phyloP scores from a whole-genome alignment of 1,139 yeast species.

The Sugiyamaella castrensis region DNA sequence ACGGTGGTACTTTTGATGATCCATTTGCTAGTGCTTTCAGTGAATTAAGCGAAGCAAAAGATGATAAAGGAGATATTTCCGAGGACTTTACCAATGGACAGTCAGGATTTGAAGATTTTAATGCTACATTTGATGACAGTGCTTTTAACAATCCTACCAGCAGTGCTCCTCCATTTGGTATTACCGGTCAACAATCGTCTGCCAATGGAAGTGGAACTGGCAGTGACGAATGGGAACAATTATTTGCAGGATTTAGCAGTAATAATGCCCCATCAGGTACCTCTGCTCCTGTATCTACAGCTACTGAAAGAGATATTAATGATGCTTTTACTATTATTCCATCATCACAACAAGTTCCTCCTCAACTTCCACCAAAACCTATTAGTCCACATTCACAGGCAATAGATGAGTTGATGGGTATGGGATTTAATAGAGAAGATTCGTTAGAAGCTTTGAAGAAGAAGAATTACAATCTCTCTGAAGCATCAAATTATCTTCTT shows the following conservation, averaged over 20 bases:
- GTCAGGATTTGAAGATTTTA: constrained; percentile 48
- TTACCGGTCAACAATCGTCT: constrained; percentile 10
- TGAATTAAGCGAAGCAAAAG: constrained; percentile 30
- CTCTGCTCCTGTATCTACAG: too few species aligned
- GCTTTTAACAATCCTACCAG: constrained; percentile 18
- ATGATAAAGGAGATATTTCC: constrained; percentile 22
- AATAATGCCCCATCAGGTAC: constrained; percentile 35
- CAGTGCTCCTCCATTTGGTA: constrained; percentile 5
- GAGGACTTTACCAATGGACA: constrained; percentile 24
- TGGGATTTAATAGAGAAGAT: constrained; percentile 76
- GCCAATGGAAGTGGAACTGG: constrained; percentile 10
- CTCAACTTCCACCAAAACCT: constrained; percentile 20
- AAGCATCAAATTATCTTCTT: constrained; percentile 78
- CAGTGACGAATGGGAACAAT: constrained; percentile 87
- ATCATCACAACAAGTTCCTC: constrained; percentile 14
- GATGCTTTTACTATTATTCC: constrained; percentile 26
- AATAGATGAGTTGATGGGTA: constrained; percentile 74
- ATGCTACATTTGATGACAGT: constrained; percentile 27
- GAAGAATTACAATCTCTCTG: constrained; percentile 72
- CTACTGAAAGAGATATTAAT: constrained; percentile 23
- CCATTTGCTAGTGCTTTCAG: constrained; percentile 30
- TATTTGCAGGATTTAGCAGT: constrained; percentile 86
- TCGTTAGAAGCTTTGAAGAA: constrained; percentile 66
- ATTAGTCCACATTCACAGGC: constrained; percentile 35
- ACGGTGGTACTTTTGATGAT: constrained; percentile 19